A percentile compares a stretch with the other conserved stretches of the same genome.
Evolutionary conservation across 164 flowering plant species (phyloP).

Genomic region (Stephania yunnanensis): DNA sequence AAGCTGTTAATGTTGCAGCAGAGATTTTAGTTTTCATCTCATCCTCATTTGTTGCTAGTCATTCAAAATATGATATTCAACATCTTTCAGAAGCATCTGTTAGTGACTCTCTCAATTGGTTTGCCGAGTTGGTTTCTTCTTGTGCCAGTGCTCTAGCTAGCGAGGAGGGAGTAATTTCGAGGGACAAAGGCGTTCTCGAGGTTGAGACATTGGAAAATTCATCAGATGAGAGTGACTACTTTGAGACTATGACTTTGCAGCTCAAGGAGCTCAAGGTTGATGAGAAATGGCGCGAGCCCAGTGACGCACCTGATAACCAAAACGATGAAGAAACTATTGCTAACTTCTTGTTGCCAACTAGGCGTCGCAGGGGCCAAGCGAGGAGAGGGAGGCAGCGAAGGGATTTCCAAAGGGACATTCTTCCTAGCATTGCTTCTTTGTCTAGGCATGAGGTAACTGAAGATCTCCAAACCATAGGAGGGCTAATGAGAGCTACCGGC

Average conservation of each 20-base stretch:
- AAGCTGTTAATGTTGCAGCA: constrained; percentile 34
- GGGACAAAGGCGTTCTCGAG: constrained; percentile 5
- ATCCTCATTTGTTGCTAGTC: constrained; percentile 10
- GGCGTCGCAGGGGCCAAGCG: constrained; percentile 65
- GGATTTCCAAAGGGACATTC: constrained; percentile 95
- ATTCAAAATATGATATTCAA: constrained; percentile 4
- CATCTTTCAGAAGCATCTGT: constrained; percentile 15
- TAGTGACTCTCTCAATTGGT: constrained; percentile 41
- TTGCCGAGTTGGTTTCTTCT: constrained; percentile 49
- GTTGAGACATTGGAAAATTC: constrained; percentile 4
- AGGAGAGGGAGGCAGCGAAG: constrained; percentile 83
- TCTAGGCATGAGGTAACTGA: constrained; percentile 93
- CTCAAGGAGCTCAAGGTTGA: constrained; percentile 53
- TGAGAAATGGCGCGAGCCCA: constrained; percentile 50
- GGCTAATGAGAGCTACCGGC: constrained; percentile 75
- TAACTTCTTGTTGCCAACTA: constrained; percentile 15
- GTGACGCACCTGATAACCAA: constrained; percentile 32
- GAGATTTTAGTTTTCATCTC: constrained; percentile 56
- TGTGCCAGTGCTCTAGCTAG: constrained; percentile 3
- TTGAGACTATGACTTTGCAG: constrained; percentile 74
- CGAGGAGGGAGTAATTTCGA: constrained; percentile 2
- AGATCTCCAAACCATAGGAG: constrained; percentile 69
- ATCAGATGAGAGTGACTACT: constrained; percentile 47
- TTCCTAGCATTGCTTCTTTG: constrained; percentile 77
- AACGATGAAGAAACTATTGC: constrained; percentile 38